Conservation (phyloP, 225 moss, liverwort and hornwort species). For the Pleurozium schreberi region DNA sequence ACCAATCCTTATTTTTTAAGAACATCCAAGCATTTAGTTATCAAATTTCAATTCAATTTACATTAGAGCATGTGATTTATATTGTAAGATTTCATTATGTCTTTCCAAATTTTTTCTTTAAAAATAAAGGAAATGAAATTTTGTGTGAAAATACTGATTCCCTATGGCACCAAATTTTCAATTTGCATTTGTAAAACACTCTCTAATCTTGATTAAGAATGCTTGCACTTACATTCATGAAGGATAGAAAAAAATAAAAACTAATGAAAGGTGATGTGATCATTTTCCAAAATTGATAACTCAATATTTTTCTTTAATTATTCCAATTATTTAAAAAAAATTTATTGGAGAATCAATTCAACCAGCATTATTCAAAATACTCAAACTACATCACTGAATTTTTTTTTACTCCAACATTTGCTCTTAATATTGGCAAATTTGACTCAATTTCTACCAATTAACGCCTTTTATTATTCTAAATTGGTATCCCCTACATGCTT, state of each 20-base stretch:
- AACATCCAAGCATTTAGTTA: not conserved
- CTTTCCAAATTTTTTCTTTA: not conserved
- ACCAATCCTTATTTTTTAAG: not conserved
- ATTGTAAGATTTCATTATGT: not conserved
- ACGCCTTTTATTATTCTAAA: too few species aligned
- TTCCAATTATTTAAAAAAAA: not conserved
- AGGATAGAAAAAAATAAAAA: not conserved
- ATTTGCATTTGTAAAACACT: not conserved
- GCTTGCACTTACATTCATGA: not conserved
- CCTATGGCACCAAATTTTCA: not conserved
- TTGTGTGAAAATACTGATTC: not conserved
- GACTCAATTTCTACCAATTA: not conserved
- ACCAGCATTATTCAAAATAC: not conserved
- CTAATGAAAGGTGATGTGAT: not conserved
- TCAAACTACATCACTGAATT: not conserved
- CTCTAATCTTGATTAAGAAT: not conserved
- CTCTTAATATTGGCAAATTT: not conserved
- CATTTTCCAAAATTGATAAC: fast-evolving
- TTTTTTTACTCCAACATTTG: too few species aligned
- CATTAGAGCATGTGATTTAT: not conserved
- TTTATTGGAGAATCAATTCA: not conserved
- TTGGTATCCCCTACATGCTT: not conserved
- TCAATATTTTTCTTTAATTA: not conserved
- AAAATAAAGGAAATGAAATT: not conserved
- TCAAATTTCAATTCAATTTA: too few species aligned